Conservation (phyloP, 169 alveolate genomes). For the Plasmodium vinckei region DNA sequence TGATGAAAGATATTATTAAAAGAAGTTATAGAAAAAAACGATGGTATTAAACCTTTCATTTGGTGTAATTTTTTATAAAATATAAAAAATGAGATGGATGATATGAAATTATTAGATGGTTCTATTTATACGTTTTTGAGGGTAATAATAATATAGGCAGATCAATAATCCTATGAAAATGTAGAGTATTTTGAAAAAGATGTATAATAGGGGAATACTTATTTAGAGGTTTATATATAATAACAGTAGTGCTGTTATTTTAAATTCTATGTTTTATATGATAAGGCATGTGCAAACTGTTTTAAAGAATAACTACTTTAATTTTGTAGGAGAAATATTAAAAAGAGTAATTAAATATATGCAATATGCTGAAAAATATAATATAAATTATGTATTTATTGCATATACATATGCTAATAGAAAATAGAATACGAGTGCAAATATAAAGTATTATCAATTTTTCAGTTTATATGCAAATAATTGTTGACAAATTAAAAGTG, state of each 20-base stretch:
- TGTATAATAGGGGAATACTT: conserved; percentile 23
- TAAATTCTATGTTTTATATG: conserved; percentile 23
- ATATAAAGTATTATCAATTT: conserved; percentile 49
- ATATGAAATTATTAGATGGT: conserved; percentile 19
- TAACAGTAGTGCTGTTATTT: conserved; percentile 27
- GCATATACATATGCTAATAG: conserved; percentile 53
- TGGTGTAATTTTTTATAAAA: conserved; percentile 20
- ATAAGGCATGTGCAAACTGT: conserved; percentile 23
- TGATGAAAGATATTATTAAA: conserved; percentile 45
- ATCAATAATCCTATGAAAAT: conserved; percentile 30
- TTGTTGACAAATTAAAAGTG: conserved; percentile 21
- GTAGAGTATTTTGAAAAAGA: conserved; percentile 4
- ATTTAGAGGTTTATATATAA: conserved; percentile 41
- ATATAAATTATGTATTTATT: conserved; percentile 43
- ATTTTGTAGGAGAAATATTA: conserved; percentile 38
- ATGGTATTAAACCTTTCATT: conserved; percentile 42
- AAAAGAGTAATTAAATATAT: conserved; percentile 34
- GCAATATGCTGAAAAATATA: conserved; percentile 43
- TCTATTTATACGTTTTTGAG: conserved; percentile 50
- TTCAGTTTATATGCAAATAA: conserved; percentile 37
- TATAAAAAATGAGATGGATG: conserved; percentile 5
- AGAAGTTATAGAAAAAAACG: conserved; percentile 32
- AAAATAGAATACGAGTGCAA: conserved; percentile 15
- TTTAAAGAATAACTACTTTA: conserved; percentile 28
- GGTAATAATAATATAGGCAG: conserved; percentile 41